Conservation (phyloP, 78 protist species). For the Dictyostelium brefeldianum region DNA sequence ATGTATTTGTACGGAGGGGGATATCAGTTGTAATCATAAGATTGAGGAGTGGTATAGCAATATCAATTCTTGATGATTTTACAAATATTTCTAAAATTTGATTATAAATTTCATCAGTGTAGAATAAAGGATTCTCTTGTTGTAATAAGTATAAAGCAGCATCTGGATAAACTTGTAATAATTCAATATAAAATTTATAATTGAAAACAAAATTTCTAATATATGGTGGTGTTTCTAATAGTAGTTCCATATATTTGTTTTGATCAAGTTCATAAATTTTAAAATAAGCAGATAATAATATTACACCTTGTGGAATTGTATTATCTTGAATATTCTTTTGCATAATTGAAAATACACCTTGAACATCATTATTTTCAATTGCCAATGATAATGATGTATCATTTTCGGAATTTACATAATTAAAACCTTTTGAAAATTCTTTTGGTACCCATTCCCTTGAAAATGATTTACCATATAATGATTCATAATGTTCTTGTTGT, state of each 20-base stretch:
- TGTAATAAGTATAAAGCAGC: not conserved
- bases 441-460: not conserved
- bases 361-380: not conserved
- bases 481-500: not conserved
- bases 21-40: not conserved
- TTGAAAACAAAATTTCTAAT: not conserved
- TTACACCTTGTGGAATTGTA: conserved; percentile 2
- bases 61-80: not conserved
- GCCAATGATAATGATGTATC: not conserved
- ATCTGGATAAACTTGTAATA: not conserved
- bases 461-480: too few species aligned
- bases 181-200: not conserved
- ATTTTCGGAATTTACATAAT: not conserved
- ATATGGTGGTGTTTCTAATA: not conserved
- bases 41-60: not conserved
- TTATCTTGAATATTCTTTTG: not conserved
- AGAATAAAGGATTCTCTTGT: not conserved
- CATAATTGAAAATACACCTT: not conserved
- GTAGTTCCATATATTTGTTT: not conserved
- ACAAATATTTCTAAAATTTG: not conserved
- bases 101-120: not conserved
- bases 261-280: not conserved
- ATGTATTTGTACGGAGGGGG: not conserved
- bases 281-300: not conserved
- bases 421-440: not conserved